Evolutionary conservation across 2,329 filamentous ascomycete species (phyloP).

Genomic region (Tolypocladium pustulatum): DNA sequence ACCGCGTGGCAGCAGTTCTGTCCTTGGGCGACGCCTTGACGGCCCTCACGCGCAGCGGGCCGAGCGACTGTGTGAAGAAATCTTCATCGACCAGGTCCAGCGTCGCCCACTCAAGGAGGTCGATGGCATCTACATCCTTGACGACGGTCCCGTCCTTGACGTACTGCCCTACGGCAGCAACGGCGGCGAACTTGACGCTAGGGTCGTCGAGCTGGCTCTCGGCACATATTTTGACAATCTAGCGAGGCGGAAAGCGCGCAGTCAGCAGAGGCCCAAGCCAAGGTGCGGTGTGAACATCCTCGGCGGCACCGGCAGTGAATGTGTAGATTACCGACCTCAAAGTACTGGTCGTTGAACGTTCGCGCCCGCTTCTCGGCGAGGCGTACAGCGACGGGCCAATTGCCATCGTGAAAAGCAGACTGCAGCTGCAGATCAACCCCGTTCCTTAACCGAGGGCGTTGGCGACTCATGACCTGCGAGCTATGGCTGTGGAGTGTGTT

Average conservation of each 20-base stretch:
- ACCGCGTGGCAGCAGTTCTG: slow-evolving; percentile 28
- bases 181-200: slow-evolving; percentile 30
- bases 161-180: slow-evolving; percentile 33
- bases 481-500: neutral
- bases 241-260: neutral
- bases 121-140: slow-evolving; percentile 39
- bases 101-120: slow-evolving; percentile 46
- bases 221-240: slow-evolving; percentile 38
- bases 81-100: slow-evolving; percentile 24
- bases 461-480: slow-evolving; percentile 20
- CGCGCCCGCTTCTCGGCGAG: slow-evolving; percentile 41
- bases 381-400: slow-evolving; percentile 40
- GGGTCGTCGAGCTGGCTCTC: slow-evolving; percentile 42
- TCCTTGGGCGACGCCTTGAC: slow-evolving; percentile 43
- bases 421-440: slow-evolving; percentile 44
- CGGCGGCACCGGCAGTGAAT: neutral
- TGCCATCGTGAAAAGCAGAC: slow-evolving; percentile 41
- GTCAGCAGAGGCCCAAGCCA: neutral
- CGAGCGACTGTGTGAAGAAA: slow-evolving; percentile 36
- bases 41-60: slow-evolving; percentile 35
- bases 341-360: slow-evolving; percentile 42
- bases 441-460: slow-evolving; percentile 30
- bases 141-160: slow-evolving; percentile 34
- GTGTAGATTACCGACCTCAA: slow-evolving; percentile 28
- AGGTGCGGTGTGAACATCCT: neutral